Base-by-base conservation (phyloP, 306 rosid genomes). In the Fagus crenata region DNA sequence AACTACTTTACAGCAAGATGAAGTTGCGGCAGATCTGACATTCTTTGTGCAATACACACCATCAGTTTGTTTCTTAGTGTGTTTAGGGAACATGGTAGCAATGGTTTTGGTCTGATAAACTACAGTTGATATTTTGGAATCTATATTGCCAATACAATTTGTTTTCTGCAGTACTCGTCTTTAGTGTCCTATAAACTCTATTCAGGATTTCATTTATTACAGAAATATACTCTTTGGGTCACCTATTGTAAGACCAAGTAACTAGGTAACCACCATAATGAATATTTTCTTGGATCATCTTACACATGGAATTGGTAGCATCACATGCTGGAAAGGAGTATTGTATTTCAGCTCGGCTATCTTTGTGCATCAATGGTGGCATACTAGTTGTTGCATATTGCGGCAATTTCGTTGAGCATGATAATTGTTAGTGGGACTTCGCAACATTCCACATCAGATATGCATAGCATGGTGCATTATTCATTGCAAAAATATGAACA, bases 61-160 rank as follows among this genome's bases (percentile, higher is more conserved):
- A 22, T 22, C 75, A 63, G 71, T 64, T 80, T 40, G 51, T 69
- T 77, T 72, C 49, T 3, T 39, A 67, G 28, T 22, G 69, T 77
- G 67, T 43, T 75, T 41, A 65, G 73, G 82, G 75, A 49, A 74
- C 69, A 59, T 76, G 69, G 82, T 61, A 67, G 49, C 61, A 53
- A 63, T 82, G 80, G 67, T 79, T 81, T 71, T 72, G 76, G 53
- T 84, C 80, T 49, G 51, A 43, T 77, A 63, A 72, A 68, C 36
- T 51, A 37, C 35, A 78, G 17, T 55, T 67, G 43, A 28, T 18
- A 32, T 70, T 77, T 78, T 69, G 71, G 15, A 46, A 65, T 67
- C 73, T 53, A 55, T 42, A 15, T 40, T 46, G 56, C 65, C 43
- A 51, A 40, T 59, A 46, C 13, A 11, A 46, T 56, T 49, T 78